A percentile compares a stretch with the other conserved stretches of the same genome.
phyloP scores from a whole-genome alignment of 1,284 basidiomycete species.

The Pholiota adiposa region DNA sequence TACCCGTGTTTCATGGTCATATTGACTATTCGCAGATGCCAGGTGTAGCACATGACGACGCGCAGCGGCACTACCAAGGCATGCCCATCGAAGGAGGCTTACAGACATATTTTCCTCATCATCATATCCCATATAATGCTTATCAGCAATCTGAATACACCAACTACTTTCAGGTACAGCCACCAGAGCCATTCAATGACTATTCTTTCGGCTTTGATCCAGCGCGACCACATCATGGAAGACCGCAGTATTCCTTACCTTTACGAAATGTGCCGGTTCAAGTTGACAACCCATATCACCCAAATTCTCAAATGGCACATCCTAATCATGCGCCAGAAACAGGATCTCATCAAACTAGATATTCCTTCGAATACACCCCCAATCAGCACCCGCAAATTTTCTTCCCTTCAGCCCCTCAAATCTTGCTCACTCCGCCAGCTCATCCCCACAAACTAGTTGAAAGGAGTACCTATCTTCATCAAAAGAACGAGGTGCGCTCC shows the following conservation, averaged over 20 bases:
- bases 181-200: slow-evolving; percentile 23
- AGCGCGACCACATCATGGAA: slow-evolving; percentile 5
- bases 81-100: slow-evolving; percentile 65
- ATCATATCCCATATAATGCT: slow-evolving; percentile 12
- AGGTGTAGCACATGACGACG: slow-evolving; percentile 53
- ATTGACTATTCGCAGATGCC: slow-evolving; percentile 50
- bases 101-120: slow-evolving; percentile 13
- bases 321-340: slow-evolving; percentile 6
- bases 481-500: neutral
- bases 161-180: slow-evolving; percentile 17
- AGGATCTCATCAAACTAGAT: slow-evolving; percentile 52
- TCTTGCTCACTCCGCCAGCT: slow-evolving; percentile 6
- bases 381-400: slow-evolving; percentile 55
- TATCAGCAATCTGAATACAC: slow-evolving; percentile 19
- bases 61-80: slow-evolving; percentile 61
- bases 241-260: slow-evolving; percentile 13
- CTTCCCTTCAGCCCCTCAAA: slow-evolving; percentile 63
- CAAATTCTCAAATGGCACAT: neutral
- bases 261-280: neutral
- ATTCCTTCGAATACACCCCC: slow-evolving; percentile 30
- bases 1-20: slow-evolving; percentile 1
- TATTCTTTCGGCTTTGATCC: slow-evolving; percentile 22
- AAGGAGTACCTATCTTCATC: no score
- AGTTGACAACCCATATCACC: slow-evolving; percentile 4
- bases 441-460: neutral